Evolutionary conservation across 352 stramenopile genomes (phyloP).

Genomic region (Phytophthora cactorum): DNA sequence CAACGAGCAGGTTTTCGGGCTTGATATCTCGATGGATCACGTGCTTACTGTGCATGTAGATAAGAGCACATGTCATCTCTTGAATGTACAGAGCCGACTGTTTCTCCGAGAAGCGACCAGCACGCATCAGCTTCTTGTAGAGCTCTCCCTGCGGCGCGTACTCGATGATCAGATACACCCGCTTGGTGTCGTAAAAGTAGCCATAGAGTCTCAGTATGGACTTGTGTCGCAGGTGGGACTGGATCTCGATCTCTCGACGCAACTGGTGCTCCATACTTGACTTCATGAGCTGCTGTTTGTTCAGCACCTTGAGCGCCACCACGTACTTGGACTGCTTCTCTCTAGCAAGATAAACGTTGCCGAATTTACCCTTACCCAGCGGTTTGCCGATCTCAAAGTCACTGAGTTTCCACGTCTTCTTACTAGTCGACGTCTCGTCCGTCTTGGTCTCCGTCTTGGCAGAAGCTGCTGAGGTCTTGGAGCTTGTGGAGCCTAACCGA

Average conservation of each 20-base stretch:
- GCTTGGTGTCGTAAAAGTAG: conserved; percentile 99
- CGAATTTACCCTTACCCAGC: conserved; percentile 98
- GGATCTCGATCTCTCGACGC: conserved; percentile 99
- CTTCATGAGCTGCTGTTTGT: conserved; percentile 98
- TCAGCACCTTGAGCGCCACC: conserved; percentile 98
- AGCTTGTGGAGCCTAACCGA: not conserved
- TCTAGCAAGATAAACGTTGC: conserved; percentile 98
- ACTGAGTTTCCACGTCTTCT: conserved; percentile 91
- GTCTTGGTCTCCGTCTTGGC: conserved; percentile 18
- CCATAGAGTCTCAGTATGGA: conserved; percentile 98
- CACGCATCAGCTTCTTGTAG: conserved; percentile 97
- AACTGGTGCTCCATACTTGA: conserved; percentile 98
- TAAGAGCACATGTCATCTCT: conserved; percentile 93
- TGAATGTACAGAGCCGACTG: conserved; percentile 95
- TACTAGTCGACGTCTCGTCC: conserved; percentile 14
- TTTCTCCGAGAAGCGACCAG: conserved; percentile 93
- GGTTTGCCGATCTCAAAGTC: conserved; percentile 99
- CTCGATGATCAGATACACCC: conserved; percentile 99
- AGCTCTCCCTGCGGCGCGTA: conserved; percentile 98
- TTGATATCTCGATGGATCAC: conserved; percentile 99
- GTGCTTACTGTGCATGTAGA: conserved; percentile 99
- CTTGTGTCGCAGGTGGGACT: conserved; percentile 97
- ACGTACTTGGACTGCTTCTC: conserved; percentile 99
- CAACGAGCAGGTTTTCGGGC: conserved; percentile 98
- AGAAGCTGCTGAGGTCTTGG: conserved; percentile 4